Percentiles rank a stretch among this genome's conserved stretches.
These are phyloP conservation scores for Nannochloris sp. DNA, from an alignment of 139 green algal genomes.

Conservation along the genomic window DNA sequence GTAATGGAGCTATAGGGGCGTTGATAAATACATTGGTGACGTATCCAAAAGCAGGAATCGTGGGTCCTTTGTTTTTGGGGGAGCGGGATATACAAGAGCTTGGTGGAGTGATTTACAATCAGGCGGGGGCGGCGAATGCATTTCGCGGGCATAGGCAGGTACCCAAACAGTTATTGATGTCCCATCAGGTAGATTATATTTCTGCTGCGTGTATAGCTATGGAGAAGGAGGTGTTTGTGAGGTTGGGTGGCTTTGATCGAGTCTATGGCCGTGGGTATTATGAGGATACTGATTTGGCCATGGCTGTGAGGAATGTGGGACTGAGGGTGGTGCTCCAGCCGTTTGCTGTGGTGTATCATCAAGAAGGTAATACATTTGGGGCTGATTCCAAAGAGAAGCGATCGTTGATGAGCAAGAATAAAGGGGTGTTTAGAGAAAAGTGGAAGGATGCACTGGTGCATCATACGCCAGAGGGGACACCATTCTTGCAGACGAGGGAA, in stretches of 20 bases:
- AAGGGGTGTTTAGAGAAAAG: constrained; percentile 11
- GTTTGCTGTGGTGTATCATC: constrained; percentile 20
- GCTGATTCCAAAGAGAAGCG: constrained; percentile 19
- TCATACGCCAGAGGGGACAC: neutral
- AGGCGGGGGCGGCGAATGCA: constrained; percentile 11
- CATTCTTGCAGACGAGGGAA: neutral
- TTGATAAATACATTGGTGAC: neutral
- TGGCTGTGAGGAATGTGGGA: neutral
- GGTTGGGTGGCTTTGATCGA: constrained; percentile 16
- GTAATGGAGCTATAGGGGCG: neutral
- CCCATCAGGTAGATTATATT: constrained; percentile 17
- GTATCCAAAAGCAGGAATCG: neutral
- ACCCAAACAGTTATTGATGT: neutral
- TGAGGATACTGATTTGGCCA: constrained; percentile 23
- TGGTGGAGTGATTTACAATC: constrained; percentile 19
- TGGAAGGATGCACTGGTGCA: constrained; percentile 11
- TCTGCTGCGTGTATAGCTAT: constrained; percentile 22
- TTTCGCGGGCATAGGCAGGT: neutral
- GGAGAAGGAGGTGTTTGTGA: neutral
- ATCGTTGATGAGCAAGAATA: constrained; percentile 18
- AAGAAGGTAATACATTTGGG: constrained; percentile 23
- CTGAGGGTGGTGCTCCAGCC: constrained; percentile 19
- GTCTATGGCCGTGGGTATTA: constrained; percentile 6
- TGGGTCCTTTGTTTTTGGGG: constrained; percentile 23
- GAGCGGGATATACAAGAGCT: constrained; percentile 8